Conservation (phyloP, 768 basidiomycete genomes). For the Nidularia pulvinata region DNA sequence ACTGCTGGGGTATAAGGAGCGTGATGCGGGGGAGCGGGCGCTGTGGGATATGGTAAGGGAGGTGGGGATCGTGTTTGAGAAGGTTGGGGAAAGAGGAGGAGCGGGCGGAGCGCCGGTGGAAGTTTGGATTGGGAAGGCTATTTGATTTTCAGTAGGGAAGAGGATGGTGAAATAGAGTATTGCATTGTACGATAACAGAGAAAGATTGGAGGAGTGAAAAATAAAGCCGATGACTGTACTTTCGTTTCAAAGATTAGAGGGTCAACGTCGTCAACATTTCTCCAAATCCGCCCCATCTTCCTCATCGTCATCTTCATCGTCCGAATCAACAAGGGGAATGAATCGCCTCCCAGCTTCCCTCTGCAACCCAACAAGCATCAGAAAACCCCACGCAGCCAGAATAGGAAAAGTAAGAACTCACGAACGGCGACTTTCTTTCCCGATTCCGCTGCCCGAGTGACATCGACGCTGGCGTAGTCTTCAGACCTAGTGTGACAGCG, state of each 20-base stretch:
- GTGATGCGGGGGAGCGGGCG: conserved; percentile 72
- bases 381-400: neutral
- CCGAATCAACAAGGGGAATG: conserved; percentile 29
- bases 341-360: conserved; percentile 41
- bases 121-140: conserved; percentile 55
- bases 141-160: neutral
- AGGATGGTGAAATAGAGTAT: neutral
- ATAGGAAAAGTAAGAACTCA: too few relatives aligned
- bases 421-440: too few relatives aligned
- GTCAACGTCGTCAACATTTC: too few relatives aligned
- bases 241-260: too few relatives aligned
- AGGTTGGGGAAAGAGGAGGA: conserved; percentile 55
- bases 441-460: too few relatives aligned
- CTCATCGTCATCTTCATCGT: too few relatives aligned
- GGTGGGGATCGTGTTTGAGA: conserved; percentile 54
- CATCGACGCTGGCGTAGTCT: too few relatives aligned
- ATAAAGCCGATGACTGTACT: too few relatives aligned
- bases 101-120: conserved; percentile 55
- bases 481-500: too few relatives aligned
- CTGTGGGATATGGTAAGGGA: conserved; percentile 65
- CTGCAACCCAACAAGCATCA: conserved; percentile 13
- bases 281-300: too few relatives aligned
- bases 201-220: too few relatives aligned
- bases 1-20: conserved; percentile 85
- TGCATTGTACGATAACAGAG: too few relatives aligned